Base-by-base conservation (phyloP, 2,329 filamentous ascomycete genomes). In the Cordyceps tenuipes region DNA sequence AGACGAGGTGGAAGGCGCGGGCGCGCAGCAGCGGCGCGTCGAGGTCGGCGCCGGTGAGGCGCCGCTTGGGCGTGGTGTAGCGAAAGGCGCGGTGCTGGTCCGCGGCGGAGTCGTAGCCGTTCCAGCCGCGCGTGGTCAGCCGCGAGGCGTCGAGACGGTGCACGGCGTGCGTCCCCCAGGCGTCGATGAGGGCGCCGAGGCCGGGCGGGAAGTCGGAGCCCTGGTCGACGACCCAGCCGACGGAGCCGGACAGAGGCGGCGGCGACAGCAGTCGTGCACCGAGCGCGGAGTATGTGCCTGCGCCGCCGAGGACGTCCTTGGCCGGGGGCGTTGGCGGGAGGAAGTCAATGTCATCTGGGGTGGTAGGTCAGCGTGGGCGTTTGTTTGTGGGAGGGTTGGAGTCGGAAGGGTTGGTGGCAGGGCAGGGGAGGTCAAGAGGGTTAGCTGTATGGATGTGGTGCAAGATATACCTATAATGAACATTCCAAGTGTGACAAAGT, bases 141-240 rank as follows among this genome's bases (percentile, higher is more conserved):
- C 90, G 84, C 7, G 80, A 72, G 1, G 79, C 77, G 58, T 89
- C 85, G 53, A 83, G 75, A 57, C 91, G 83, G 64, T 94, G 76
- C 17, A 91, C 68, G 21, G 84, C 89, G 6, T 83, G 83, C 1
- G 92, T 96, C 17, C 85, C 75, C 92, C 94, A 97, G 48, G 82
- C 80, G 15, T 81, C 74, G 65, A 99, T 85, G 48, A 82, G 77
- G 2, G 79, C 69, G 52, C 82, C 80, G 57, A 96, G 78, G 13
- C 81, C 75, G 0, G 76, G 64, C 0, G 93, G 92, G 65, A 97
- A 97, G 73, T 97, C 94, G 17, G 84, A 87, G 34, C 94, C 94
- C 67, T 86, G 83, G 73, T 99, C 93, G 48, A 97, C 84, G 63
- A 97, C 87, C 92, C 92, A 97, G 64, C 90, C 91, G 6, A 97